Conservation (phyloP, 2,329 filamentous ascomycete genomes). For the Fusarium sp. region DNA sequence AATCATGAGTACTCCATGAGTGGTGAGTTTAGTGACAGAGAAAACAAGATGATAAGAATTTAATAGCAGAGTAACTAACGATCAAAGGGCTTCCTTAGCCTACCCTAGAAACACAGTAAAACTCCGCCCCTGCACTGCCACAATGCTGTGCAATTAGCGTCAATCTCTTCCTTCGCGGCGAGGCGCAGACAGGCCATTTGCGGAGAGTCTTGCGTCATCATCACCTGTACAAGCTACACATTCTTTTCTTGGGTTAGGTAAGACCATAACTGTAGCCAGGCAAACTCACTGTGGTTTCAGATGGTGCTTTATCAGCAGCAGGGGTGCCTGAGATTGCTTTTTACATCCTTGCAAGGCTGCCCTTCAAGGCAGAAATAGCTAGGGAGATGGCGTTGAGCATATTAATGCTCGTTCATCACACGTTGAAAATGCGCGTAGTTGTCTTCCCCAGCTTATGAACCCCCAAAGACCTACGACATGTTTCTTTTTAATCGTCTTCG, state of each 20-base stretch:
- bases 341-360: background rate
- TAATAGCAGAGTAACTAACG: background rate
- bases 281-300: background rate
- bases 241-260: background rate
- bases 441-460: background rate
- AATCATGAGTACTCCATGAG: background rate
- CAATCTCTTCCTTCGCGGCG: background rate
- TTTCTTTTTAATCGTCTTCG: conserved; percentile 14
- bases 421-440: background rate
- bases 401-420: background rate
- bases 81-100: background rate
- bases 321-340: background rate
- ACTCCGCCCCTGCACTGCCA: background rate
- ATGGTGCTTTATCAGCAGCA: background rate
- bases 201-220: background rate
- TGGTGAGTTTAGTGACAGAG: background rate
- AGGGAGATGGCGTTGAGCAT: background rate
- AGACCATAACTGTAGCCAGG: background rate
- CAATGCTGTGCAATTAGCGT: background rate
- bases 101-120: background rate
- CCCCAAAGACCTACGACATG: conserved; percentile 3
- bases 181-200: background rate
- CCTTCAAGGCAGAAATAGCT: background rate
- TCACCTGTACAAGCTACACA: no score
- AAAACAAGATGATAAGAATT: background rate